phyloP scores from a whole-genome alignment of 495 filamentous ascomycete genomes.

The Pseudevernia furfuracea region DNA sequence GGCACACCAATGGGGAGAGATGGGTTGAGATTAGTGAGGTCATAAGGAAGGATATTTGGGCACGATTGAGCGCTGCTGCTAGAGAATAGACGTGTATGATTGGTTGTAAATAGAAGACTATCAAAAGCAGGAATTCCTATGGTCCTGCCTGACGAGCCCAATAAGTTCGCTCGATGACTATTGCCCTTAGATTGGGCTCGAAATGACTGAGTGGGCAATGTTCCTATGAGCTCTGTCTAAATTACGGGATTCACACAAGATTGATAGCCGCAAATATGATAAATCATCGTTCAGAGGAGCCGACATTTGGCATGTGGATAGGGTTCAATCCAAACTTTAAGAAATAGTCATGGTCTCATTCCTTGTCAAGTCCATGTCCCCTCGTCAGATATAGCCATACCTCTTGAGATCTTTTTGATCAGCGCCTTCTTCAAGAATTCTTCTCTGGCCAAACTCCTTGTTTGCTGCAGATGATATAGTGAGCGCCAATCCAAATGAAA shows the following conservation, averaged over 20 bases:
- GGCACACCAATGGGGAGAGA: conserved; percentile 21
- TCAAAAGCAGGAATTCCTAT: neutral
- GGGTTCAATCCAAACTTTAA: neutral
- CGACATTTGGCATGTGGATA: neutral
- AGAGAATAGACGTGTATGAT: neutral
- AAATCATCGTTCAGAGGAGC: neutral
- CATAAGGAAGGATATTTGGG: neutral
- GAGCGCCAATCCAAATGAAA: neutral
- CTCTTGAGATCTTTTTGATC: conserved; percentile 76
- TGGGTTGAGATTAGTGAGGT: conserved; percentile 24
- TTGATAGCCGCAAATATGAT: neutral
- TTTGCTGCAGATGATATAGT: conserved; percentile 45
- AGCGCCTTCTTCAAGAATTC: conserved; percentile 85
- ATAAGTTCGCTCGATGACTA: neutral
- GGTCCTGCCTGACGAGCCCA: neutral
- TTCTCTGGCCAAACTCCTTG: conserved; percentile 74
- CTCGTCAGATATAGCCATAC: conserved; percentile 59
- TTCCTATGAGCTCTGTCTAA: neutral
- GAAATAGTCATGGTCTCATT: neutral
- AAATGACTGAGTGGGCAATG: neutral
- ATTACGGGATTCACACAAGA: neutral
- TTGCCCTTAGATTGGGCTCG: neutral
- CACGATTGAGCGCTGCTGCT: neutral
- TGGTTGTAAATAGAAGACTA: conserved; percentile 1
- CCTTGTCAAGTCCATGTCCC: conserved; percentile 27